A percentile compares a stretch with the other conserved stretches of the same genome.
Conservation (phyloP, 257 asterid species). For the Capsicum baccatum region DNA sequence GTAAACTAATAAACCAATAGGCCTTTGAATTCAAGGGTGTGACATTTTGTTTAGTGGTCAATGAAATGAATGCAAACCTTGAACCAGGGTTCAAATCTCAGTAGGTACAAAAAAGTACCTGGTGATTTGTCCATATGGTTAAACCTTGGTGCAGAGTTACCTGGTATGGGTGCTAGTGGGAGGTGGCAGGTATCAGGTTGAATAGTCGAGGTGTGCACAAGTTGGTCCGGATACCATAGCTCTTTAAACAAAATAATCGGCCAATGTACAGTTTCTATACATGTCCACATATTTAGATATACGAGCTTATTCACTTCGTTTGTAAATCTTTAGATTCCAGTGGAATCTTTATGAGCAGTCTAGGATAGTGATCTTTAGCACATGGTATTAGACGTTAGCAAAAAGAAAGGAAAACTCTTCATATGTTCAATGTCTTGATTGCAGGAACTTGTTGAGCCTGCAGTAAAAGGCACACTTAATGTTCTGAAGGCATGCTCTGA, state of each 20-base stretch:
- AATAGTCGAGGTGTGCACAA: not conserved
- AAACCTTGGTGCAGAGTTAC: not conserved
- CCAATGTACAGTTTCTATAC: not conserved
- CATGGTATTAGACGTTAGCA: not conserved
- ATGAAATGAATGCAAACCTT: not conserved
- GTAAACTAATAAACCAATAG: slow-evolving; percentile 3
- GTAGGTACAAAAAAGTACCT: not conserved
- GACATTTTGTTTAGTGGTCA: not conserved
- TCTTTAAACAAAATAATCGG: not conserved
- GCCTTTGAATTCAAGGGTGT: not conserved
- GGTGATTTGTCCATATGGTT: not conserved
- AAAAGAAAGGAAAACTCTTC: not conserved
- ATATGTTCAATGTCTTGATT: slow-evolving; percentile 26
- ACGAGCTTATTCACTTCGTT: not conserved
- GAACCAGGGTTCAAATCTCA: not conserved
- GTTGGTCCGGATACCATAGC: not conserved
- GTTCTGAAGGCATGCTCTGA: slow-evolving; percentile 80
- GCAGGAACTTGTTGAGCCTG: slow-evolving; percentile 85
- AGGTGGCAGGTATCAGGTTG: not conserved
- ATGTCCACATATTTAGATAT: not conserved
- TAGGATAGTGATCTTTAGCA: not conserved
- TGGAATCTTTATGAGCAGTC: slow-evolving; percentile 8
- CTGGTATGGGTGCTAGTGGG: not conserved
- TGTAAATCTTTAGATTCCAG: not conserved
- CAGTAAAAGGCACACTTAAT: slow-evolving; percentile 70